These are phyloP conservation scores for Russula sp. DNA, from an alignment of 768 basidiomycete species.

Conservation along the genomic window DNA sequence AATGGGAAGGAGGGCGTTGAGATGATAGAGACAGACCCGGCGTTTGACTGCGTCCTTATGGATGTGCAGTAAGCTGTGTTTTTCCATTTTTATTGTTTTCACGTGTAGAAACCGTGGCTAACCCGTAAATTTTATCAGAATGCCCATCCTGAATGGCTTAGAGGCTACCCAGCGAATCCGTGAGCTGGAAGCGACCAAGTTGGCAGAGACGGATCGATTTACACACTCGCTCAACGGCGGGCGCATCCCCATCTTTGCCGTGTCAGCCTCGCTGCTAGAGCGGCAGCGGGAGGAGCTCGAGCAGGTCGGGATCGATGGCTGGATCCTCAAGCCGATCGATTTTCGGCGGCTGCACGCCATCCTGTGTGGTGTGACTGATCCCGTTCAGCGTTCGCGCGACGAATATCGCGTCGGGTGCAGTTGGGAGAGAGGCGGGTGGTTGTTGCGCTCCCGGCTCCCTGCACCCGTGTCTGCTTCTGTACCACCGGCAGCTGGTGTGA, in stretches of 20 bases:
- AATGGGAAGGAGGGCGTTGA: constrained; percentile 77
- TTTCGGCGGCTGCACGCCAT: constrained; percentile 59
- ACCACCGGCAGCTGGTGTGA: not conserved
- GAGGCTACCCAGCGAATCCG: constrained; percentile 65
- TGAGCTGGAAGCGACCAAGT: constrained; percentile 41
- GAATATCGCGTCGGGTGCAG: constrained; percentile 45
- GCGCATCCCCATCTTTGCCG: constrained; percentile 75
- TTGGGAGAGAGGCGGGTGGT: constrained; percentile 65
- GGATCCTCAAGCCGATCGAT: constrained; percentile 80
- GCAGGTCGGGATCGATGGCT: constrained; percentile 64
- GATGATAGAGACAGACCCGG: constrained; percentile 46
- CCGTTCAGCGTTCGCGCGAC: constrained; percentile 44
- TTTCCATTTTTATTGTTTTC: constrained; percentile 5
- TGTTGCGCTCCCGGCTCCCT: constrained; percentile 27
- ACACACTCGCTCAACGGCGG: constrained; percentile 47
- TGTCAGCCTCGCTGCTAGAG: constrained; percentile 67
- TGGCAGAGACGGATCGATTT: constrained; percentile 29
- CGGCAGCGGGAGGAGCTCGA: constrained; percentile 49
- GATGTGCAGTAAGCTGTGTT: constrained; percentile 59
- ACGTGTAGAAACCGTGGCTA: too few relatives aligned
- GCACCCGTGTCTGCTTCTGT: not conserved
- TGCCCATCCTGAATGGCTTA: constrained; percentile 76
- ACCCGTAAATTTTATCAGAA: constrained; percentile 41
- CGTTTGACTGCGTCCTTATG: constrained; percentile 75
- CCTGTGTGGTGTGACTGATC: constrained; percentile 53